Evolutionary conservation across 2,329 filamentous ascomycete genomes (phyloP), one percentile per base, ranked within the genome.

Genomic region (Microcyclospora tardicrescens): DNA sequence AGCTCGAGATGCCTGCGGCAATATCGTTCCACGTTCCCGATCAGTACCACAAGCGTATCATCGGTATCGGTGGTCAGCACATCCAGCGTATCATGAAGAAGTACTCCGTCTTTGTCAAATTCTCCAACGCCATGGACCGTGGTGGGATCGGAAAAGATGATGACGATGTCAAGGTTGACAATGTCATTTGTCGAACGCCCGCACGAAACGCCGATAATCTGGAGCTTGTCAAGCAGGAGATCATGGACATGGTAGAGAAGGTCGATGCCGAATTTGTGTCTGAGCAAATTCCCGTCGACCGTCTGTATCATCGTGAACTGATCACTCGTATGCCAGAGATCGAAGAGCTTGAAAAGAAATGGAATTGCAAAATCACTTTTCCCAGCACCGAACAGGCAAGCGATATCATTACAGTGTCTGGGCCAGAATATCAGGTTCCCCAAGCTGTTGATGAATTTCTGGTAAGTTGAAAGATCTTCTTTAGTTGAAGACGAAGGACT

Each of bases 71-170:
- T 44, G 91, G 91, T 9, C 89, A 96, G 60, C 91, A 98, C 57
- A 98, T 98, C 50, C 91, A 98, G 62, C 84, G 89, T 39, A 96
- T 98, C 67, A 98, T 98, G 91, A 96, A 98, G 70, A 96, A 96
- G 65, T 93, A 98, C 64, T 96, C 91, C 0, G 91, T 98, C 50
- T 98, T 98, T 54, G 91, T 98, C 66, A 98, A 98, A 60, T 98
- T 98, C 57, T 94, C 86, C 48, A 98, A 98, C 53, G 91, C 91
- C 12, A 96, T 96, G 87, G 91, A 98, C 58, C 81, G 91, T 57
- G 91, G 85, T 46, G 81, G 87, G 28, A 81, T 93, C 61, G 84
- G 86, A 48, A 87, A 93, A 50, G 87, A 96, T 57, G 91, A 98
- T 55, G 91, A 98, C 57, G 91, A 98, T 58, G 84, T 94, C 64